A percentile compares a stretch with the other conserved stretches of the same genome.
Evolutionary conservation across 345 rosid genomes (phyloP).

Genomic region (Ricinus communis): DNA sequence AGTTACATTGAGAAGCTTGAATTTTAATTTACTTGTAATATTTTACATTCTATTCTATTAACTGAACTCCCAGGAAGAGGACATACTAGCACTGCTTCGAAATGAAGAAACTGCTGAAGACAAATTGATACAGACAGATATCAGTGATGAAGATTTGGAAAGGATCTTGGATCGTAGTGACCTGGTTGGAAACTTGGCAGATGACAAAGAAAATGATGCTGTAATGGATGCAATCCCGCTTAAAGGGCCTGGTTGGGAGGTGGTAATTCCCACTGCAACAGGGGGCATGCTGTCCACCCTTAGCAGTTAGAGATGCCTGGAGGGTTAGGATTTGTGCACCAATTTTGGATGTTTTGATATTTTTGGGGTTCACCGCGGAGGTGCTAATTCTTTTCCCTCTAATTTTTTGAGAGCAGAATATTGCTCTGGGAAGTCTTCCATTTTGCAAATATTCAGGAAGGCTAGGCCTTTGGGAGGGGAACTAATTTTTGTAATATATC

Average conservation of each 20-base stretch:
- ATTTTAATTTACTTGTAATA: too few species aligned
- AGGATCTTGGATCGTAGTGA: slow-evolving; percentile 74
- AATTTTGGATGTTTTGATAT: not conserved
- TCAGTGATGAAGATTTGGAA: slow-evolving; percentile 75
- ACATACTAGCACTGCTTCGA: slow-evolving; percentile 62
- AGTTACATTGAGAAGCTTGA: not conserved
- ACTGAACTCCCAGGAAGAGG: slow-evolving; percentile 61
- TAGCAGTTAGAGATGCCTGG: slow-evolving; percentile 44
- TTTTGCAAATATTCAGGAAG: not conserved
- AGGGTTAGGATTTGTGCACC: not conserved
- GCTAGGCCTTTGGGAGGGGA: not conserved
- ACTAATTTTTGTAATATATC: not conserved
- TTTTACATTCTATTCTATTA: not conserved
- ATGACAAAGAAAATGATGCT: slow-evolving; percentile 25
- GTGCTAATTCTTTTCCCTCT: not conserved
- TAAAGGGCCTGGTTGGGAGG: slow-evolving; percentile 99
- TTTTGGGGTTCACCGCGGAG: not conserved
- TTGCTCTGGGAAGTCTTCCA: slow-evolving; percentile 4
- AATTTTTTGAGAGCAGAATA: slow-evolving; percentile 2
- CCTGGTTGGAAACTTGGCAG: slow-evolving; percentile 36
- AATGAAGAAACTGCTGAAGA: slow-evolving; percentile 89
- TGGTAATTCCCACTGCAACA: slow-evolving; percentile 62
- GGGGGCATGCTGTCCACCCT: slow-evolving; percentile 86
- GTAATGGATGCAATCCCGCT: slow-evolving; percentile 43
- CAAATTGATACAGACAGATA: slow-evolving; percentile 80